phyloP scores from a whole-genome alignment of 768 basidiomycete genomes.

The Xanthoconium purpureum region DNA sequence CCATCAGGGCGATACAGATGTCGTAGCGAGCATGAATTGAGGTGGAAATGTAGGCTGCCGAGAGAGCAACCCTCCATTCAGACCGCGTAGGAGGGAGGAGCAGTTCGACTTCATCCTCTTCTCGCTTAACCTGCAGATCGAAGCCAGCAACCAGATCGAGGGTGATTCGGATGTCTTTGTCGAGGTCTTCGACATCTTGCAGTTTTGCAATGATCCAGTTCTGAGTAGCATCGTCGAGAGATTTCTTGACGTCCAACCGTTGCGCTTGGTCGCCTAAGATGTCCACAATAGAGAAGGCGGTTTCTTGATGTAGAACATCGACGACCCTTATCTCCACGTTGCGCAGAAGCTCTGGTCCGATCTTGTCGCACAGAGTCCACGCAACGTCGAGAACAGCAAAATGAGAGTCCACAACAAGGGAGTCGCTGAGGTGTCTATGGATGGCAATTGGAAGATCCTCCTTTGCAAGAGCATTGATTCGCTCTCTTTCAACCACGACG shows the following conservation, averaged over 20 bases:
- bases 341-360: conserved; percentile 57
- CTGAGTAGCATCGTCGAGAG: conserved; percentile 55
- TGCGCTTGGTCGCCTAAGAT: conserved; percentile 66
- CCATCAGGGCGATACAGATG: conserved; percentile 61
- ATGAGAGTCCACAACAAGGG: conserved; percentile 45
- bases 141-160: conserved; percentile 73
- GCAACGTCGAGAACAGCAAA: conserved; percentile 57
- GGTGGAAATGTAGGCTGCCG: conserved; percentile 58
- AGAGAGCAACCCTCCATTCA: conserved; percentile 60
- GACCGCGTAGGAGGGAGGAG: conserved; percentile 52
- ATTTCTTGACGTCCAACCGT: conserved; percentile 50
- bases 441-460: conserved; percentile 69
- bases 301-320: conserved; percentile 72
- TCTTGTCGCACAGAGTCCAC: conserved; percentile 58
- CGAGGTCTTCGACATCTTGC: conserved; percentile 53
- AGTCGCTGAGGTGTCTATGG: conserved; percentile 46
- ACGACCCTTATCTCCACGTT: conserved; percentile 56
- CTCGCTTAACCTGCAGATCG: conserved; percentile 66
- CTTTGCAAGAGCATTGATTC: conserved; percentile 57
- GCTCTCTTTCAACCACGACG: conserved; percentile 74
- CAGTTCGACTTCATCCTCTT: conserved; percentile 66
- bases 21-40: conserved; percentile 75
- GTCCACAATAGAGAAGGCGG: conserved; percentile 73
- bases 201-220: conserved; percentile 63
- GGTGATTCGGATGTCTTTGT: conserved; percentile 50